phyloP scores from a whole-genome alignment of 305 asterid genomes.

The Nicotiana rustica region DNA sequence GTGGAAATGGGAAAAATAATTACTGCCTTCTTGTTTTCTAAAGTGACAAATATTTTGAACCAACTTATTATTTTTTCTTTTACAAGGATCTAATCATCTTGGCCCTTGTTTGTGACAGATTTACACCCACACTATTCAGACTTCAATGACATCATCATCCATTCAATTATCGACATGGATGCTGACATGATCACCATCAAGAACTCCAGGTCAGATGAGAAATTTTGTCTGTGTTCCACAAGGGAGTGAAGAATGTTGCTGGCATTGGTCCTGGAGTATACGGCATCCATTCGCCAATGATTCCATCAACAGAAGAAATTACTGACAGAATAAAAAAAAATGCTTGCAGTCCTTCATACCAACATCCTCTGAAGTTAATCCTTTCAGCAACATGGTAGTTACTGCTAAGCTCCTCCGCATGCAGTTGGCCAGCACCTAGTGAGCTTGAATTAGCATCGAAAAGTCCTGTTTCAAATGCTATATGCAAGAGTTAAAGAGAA shows the following conservation, averaged over 20 bases:
- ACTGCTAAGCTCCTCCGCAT: constrained; percentile 53
- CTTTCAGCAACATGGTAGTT: constrained; percentile 55
- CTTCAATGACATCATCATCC: constrained; percentile 56
- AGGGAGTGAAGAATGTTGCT: constrained; percentile 54
- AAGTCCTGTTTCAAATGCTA: constrained; percentile 10
- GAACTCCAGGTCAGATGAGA: constrained; percentile 63
- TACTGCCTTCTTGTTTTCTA: too few species aligned
- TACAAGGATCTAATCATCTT: constrained; percentile 17
- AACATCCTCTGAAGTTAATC: constrained; percentile 37
- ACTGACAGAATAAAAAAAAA: constrained; percentile 40
- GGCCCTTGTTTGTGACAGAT: constrained; percentile 43
- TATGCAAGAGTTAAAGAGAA: too few species aligned
- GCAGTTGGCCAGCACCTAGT: not conserved
- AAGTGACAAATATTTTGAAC: too few species aligned
- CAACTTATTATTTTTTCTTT: not conserved
- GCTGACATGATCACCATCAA: constrained; percentile 58
- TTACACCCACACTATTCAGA: constrained; percentile 62
- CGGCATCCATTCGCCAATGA: constrained; percentile 56
- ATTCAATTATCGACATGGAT: constrained; percentile 44
- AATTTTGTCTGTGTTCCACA: constrained; percentile 54
- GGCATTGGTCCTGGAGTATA: constrained; percentile 65
- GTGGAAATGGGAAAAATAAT: too few species aligned
- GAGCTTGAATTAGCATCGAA: too few species aligned
- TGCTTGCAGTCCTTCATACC: constrained; percentile 43
- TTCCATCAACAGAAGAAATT: constrained; percentile 57